Base-by-base conservation (phyloP, 768 basidiomycete genomes). In the Suillus discolor region DNA sequence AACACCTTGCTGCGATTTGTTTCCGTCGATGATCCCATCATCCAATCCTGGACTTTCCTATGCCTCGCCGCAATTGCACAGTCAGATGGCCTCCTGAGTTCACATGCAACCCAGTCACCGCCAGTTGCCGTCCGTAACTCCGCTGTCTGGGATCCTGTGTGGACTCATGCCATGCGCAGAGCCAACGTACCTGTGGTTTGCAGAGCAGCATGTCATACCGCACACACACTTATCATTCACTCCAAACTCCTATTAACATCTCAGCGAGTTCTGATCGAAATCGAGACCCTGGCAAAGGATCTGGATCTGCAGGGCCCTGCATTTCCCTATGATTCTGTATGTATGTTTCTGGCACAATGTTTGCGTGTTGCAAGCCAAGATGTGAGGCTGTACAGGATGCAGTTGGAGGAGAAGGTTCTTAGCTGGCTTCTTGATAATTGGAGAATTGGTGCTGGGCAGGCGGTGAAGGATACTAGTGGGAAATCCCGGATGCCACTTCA, bases 271-370 rank as follows among this genome's bases (percentile, higher is more conserved):
- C 80, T 92, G 16, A 71, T 78, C 3, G 94, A 96, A 73, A 88
- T 98, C 57, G 94, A 95, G 73, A 81, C 83, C 0, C 80, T 98
- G 57, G 85, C 88, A 1, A 90, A 89, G 67, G 93, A 97, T 67
- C 81, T 99, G 65, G 91, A 94, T 68, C 85, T 97, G 18, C 97
- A 99, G 77, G 96, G 96, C 0, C 96, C 96, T 2, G 79, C 87
- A 16, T 89, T 86, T 71, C 94, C 96, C 0, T 92, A 85, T 71
- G 97, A 99, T 72, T 89, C 96, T 1, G 94, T 97, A 45, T 97
- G 96, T 80, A 80, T 82, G 64, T 94, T 99, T 73, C 81, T 98
- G 55, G 79, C 85, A 6, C 80, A 85, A 34, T 90, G 87, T 63
- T 80, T 98, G 57, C 83, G 81, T 20, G 80, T 94, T 28, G 89